Base-by-base conservation (phyloP, 371 early-diverging fungal genomes). In the Cokeromyces recurvatus region DNA sequence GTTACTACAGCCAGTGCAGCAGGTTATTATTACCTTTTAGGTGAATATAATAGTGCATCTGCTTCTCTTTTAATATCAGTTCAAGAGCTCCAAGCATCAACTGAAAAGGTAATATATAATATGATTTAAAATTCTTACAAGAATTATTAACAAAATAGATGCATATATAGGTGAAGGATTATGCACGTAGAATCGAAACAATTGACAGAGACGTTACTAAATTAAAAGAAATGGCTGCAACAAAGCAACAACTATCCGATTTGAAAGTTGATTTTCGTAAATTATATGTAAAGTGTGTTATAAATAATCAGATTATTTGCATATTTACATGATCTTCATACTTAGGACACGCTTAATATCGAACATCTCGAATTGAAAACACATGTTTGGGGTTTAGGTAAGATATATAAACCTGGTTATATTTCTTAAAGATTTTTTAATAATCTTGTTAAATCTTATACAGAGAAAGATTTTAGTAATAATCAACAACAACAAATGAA, bases 11-110 rank as follows among this genome's bases (percentile, higher is more conserved):
- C 91, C 25, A 87, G 91, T 2, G 79, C 81, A n/a, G 69, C 75
- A 22, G 89, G 90, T 15, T 90, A 87, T 51, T 85, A 83, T 52
- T 87, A 88, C 49, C 70, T 90, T 35, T 66, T 90, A 47, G 89
- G 87, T 44, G 89, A 90, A 65, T 90, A 90, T 58, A 85, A 86
- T 43, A 72, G 68, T 37, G 85, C 88, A 7, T 85, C 89, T 24
- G 71, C 60, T 39, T 64, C 87, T 19, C 67, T 90, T 24, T 63
- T 90, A 63, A 66, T 59, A 59, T 85, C 89, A 7, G 83, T 90
- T 14, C 77, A 87, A 51, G 85, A 88, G 55, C 74, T 90, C 49
- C 87, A 90, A 55, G 51, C 68, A 20, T 85, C 87, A 12, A 85
- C 86, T n/a, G 75, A 81, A 52, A 84, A 81, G 74, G 86, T 81